Evolutionary conservation across 768 basidiomycete genomes (phyloP), one percentile per base, ranked within the genome.

Genomic region (Leccinellum albellum): DNA sequence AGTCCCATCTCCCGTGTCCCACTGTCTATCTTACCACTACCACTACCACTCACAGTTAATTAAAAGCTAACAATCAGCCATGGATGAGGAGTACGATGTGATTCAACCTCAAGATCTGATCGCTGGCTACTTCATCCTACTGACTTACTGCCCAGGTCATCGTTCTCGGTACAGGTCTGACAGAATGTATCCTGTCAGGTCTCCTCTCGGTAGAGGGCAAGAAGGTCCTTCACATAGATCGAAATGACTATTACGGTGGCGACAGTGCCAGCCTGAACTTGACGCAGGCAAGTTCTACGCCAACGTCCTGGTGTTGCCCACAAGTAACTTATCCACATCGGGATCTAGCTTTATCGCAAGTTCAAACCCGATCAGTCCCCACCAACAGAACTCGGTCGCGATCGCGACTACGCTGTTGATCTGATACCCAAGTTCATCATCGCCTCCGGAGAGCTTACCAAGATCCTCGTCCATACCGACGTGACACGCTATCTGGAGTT

Each of bases 1-100:
- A 59, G 15, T 51, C 48, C 21, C 51, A 57, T 51, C 53, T 47
- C 24, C 35, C 40, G 26, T 42, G 28, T 35, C 23, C 40, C 50
- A 50, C n/a, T 46, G 26, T 51, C 50, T 61, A 60, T 46, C 48
- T 51, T 62, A 61, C 54, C 31, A 51, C 52, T 49, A 49, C 42
- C 50, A 35, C 53, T 12, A 42, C 40, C 40, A 20, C 20, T 20
- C 26, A 31, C 56, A 55, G 45, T 50, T 55, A 51, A 60, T 53
- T 45, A 20, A 63, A 50, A 54, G 26, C 57, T 56, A 24, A 44
- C 54, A 54, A 64, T 62, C 56, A 63, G 78, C 67, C 74, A 97
- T 99, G 96, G 96, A 99, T 88, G 96, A 98, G 81, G 89, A 92
- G 81, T 98, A 98, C 79, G 95, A 98, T 75, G 95, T 97, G 73